Base-by-base conservation (phyloP, 2,329 filamentous ascomycete species). In the Alternaria infectoria region DNA sequence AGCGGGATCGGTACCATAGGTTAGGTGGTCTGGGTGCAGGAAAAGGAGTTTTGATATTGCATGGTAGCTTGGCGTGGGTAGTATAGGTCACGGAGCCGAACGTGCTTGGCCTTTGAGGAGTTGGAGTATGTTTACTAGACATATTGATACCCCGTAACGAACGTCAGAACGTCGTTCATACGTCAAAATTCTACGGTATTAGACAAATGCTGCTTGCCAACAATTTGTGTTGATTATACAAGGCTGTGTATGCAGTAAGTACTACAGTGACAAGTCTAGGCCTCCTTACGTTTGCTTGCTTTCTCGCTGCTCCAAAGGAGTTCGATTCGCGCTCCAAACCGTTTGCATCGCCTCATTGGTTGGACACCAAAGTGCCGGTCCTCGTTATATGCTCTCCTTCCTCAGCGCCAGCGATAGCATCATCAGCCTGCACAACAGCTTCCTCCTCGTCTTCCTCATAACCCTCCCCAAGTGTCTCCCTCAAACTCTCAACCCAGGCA, bases 381-480 rank as follows among this genome's bases (percentile, higher is more conserved):
- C 36, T 40, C 3, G 9, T 40, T 5, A 40, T n/a, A 17, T 2
- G 3, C 45, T 26, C 45, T 17, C n/a, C 45, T 15, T 49, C 45
- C 8, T 25, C 45, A 25, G 19, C 12, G 5, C 13, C 21, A 47
- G 6, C 21, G 10, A 25, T 6, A 15, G 21, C 6, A 25, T 47
- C 9, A 9, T 10, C 13, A 47, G 2, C 19, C 5, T 6, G 2
- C 15, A 12, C 26, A 13, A 2, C 47, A 8, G 10, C n/a, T 3
- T 10, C 17, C 11, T 7, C 54, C 3, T 46, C 25, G 0, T 2
- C 25, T 6, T 32, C 45, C 2, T 56, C 59, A 6, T 30, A 23
- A 1, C 23, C 59, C 83, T 59, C 25, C 60, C 83, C 59, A 8
- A 74, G 52, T 6, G 64, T 67, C 54, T 68, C 61, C 19, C 68